These are phyloP conservation scores for Chloris gayana DNA, from an alignment of 176 grass and related monocot species.

Conservation along the genomic window DNA sequence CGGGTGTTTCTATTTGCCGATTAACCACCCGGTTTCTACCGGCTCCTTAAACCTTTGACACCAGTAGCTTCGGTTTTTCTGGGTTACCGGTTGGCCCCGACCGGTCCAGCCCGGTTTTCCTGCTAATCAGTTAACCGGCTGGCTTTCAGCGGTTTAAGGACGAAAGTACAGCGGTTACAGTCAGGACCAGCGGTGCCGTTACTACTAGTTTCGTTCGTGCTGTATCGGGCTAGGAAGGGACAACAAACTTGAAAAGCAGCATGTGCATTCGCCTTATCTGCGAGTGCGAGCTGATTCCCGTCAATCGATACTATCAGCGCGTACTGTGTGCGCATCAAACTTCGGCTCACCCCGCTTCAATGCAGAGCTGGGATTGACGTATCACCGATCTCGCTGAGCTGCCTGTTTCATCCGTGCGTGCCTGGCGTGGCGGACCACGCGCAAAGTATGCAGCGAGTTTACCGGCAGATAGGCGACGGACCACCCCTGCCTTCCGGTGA, in stretches of 20 bases:
- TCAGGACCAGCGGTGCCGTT: neutral
- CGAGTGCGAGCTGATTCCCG: neutral
- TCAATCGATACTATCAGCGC: neutral
- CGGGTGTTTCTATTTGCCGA: too few relatives aligned
- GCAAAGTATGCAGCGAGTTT: neutral
- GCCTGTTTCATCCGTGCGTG: neutral
- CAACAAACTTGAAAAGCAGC: neutral
- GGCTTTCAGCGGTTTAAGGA: too few relatives aligned
- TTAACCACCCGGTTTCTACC: too few relatives aligned
- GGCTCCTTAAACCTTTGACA: too few relatives aligned
- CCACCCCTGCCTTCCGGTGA: neutral
- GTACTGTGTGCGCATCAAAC: neutral
- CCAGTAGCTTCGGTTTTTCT: too few relatives aligned
- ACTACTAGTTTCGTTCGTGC: neutral
- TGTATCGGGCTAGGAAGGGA: neutral
- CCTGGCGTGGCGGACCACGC: neutral
- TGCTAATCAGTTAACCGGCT: too few relatives aligned
- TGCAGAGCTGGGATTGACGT: neutral
- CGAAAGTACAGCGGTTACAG: too few relatives aligned
- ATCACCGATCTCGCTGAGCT: neutral
- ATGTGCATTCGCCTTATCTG: neutral
- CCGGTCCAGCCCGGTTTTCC: too few relatives aligned
- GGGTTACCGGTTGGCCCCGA: too few relatives aligned
- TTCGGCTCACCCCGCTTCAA: neutral
- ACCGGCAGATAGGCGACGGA: neutral